A percentile compares a stretch with the other conserved stretches of the same genome.
These are phyloP conservation scores for Theileria luwenshuni DNA, from an alignment of 169 alveolate species.

Conservation along the genomic window DNA sequence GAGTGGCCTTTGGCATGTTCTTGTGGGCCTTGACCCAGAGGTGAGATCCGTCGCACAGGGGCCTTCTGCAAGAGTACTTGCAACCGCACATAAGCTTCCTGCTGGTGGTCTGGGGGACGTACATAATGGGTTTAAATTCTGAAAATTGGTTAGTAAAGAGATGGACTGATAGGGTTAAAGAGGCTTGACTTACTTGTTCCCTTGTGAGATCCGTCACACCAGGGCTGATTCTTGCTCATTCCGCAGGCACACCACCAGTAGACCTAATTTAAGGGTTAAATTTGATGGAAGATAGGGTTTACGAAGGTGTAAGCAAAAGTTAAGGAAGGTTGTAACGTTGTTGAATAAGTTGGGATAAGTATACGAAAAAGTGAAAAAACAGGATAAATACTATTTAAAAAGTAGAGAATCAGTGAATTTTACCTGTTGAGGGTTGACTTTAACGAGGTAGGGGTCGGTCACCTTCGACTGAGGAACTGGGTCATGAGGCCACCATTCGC, in stretches of 20 bases:
- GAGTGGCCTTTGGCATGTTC: conserved; percentile 78
- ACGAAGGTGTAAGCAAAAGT: no score
- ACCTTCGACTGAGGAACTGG: conserved; percentile 74
- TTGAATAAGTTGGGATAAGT: conserved; percentile 2
- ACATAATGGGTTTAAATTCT: conserved; percentile 81
- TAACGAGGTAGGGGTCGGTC: conserved; percentile 76
- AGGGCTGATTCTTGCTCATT: conserved; percentile 72
- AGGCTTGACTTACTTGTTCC: conserved; percentile 68
- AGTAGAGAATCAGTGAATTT: conserved; percentile 6
- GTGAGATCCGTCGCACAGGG: conserved; percentile 78
- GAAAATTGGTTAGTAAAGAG: background rate
- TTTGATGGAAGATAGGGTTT: no score
- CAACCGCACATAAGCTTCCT: conserved; percentile 80
- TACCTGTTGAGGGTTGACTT: conserved; percentile 74
- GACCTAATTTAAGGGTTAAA: no score
- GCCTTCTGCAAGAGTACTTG: conserved; percentile 69
- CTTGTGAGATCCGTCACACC: conserved; percentile 80
- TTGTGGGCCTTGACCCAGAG: conserved; percentile 80
- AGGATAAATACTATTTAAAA: background rate
- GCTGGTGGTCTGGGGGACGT: conserved; percentile 77
- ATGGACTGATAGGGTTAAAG: background rate
- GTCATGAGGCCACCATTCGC: conserved; percentile 82
- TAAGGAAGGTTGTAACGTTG: background rate
- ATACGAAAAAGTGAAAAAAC: background rate
- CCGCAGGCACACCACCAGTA: conserved; percentile 83